Base-by-base conservation (phyloP, 306 rosid species). In the Canavalia ensiformis region DNA sequence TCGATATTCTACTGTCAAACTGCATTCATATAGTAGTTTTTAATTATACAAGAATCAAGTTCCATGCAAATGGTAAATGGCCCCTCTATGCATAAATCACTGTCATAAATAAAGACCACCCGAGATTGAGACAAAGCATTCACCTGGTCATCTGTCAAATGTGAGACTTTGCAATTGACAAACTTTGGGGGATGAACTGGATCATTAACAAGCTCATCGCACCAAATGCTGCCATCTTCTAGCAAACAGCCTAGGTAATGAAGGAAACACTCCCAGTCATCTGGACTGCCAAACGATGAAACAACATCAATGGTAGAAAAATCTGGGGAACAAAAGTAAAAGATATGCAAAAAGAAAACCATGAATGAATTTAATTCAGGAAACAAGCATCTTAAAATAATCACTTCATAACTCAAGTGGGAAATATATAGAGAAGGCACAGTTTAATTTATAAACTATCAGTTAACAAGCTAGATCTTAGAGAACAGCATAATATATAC, bases 191-290 rank as follows among this genome's bases (percentile, higher is more conserved):
- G 93, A 74, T 89, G 90, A 75, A 91, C 86, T 80, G 90, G 88
- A 82, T 94, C 90, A 67, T 79, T 74, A 79, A 56, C 63, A 49
- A 85, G 82, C 81, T 68, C 86, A 66, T 83, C 77, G 67, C 79
- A 78, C 98, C 98, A 96, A 85, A 79, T 85, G 85, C 90, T 90
- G 78, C 85, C 94, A 83, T 96, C 98, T 89, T 96, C 98, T 84
- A 96, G 87, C 90, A 96, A 89, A 86, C 98, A 94, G 86, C 89
- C 94, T 73, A 96, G 90, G 86, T 96, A 96, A 84, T 96, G 91
- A 88, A 92, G 91, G 89, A 94, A 92, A 86, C 91, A 84, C 84
- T 92, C 90, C 99, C 99, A 96, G 81, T 96, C 99, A 86, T 96
- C 98, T 83, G 97, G 97, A 86, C 99, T 96, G 97, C 90, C 91